Evolutionary conservation across 192 early-diverging fungal species (phyloP).

Genomic region (Martensiomyces pterosporus): DNA sequence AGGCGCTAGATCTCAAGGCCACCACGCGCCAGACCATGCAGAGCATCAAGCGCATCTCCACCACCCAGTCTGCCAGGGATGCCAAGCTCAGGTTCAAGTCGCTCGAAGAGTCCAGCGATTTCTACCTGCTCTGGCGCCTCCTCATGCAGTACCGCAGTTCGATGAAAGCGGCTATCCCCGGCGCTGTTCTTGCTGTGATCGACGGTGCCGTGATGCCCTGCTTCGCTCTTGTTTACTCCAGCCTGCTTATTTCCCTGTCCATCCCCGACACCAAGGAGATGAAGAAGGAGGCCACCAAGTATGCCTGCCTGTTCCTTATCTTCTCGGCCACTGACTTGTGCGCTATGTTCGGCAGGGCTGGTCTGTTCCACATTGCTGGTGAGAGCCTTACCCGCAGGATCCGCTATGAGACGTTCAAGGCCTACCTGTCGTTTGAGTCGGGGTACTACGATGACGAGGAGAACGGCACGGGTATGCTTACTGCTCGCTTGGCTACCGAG

Average conservation of each 20-base stretch:
- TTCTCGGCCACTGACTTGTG: conserved; percentile 51
- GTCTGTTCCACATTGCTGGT: conserved; percentile 57
- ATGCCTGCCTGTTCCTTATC: conserved; percentile 46
- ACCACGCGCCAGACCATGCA: conserved; percentile 25
- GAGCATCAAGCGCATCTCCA: conserved; percentile 9
- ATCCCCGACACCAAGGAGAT: conserved; percentile 13
- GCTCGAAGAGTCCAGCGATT: conserved; percentile 27
- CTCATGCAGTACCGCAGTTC: conserved; percentile 22
- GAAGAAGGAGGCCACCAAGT: conserved; percentile 20
- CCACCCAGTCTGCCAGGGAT: neutral
- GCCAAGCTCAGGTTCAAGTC: conserved; percentile 6
- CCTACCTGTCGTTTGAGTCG: conserved; percentile 67
- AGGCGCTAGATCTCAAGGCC: conserved; percentile 33
- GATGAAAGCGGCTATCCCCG: conserved; percentile 27
- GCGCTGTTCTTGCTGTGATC: conserved; percentile 28
- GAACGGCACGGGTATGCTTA: conserved; percentile 68
- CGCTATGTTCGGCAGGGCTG: conserved; percentile 52
- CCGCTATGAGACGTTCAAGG: conserved; percentile 58
- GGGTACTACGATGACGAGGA: conserved; percentile 68
- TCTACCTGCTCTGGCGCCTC: conserved; percentile 16
- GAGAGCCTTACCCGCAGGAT: conserved; percentile 61
- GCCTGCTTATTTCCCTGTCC: conserved; percentile 28
- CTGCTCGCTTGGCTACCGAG: conserved; percentile 67
- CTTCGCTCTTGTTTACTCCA: conserved; percentile 67
- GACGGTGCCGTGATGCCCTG: conserved; percentile 74